These are phyloP conservation scores for Sporothrix globosa DNA, from an alignment of 2,329 filamentous ascomycete species.

Conservation along the genomic window DNA sequence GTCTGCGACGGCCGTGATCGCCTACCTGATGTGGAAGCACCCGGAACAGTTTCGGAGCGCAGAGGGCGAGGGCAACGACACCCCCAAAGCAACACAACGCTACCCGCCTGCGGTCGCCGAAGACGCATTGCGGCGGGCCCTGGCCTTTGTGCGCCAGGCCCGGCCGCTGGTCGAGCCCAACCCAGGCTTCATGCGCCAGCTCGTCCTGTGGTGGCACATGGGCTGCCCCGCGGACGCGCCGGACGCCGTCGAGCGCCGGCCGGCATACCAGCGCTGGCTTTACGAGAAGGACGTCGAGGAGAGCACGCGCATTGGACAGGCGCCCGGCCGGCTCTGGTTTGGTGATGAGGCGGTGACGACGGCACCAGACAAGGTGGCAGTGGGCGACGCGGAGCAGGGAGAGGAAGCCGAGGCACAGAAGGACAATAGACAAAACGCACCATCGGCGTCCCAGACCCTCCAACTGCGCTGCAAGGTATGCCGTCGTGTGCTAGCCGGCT, in stretches of 20 bases:
- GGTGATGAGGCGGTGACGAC: constrained; percentile 62
- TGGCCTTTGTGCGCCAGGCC: constrained; percentile 69
- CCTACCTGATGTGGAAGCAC: constrained; percentile 77
- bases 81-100: constrained; percentile 37
- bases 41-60: constrained; percentile 54
- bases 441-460: constrained; percentile 41
- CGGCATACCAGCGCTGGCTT: constrained; percentile 75
- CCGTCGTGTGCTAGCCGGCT: constrained; percentile 64
- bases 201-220: constrained; percentile 87
- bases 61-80: background rate
- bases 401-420: too few relatives aligned
- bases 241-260: constrained; percentile 62
- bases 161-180: constrained; percentile 87
- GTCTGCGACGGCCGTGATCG: constrained; percentile 80
- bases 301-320: constrained; percentile 71
- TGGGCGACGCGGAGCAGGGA: too few relatives aligned
- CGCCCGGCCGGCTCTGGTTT: constrained; percentile 82
- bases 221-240: constrained; percentile 67
- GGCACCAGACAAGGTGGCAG: constrained; percentile 25
- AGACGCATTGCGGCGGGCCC: constrained; percentile 61
- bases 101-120: constrained; percentile 46
- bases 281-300: constrained; percentile 60
- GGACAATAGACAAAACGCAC: background rate
- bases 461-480: constrained; percentile 91
- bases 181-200: constrained; percentile 84